phyloP scores from a whole-genome alignment of 2,329 filamentous ascomycete species.

The Tolypocladium album region DNA sequence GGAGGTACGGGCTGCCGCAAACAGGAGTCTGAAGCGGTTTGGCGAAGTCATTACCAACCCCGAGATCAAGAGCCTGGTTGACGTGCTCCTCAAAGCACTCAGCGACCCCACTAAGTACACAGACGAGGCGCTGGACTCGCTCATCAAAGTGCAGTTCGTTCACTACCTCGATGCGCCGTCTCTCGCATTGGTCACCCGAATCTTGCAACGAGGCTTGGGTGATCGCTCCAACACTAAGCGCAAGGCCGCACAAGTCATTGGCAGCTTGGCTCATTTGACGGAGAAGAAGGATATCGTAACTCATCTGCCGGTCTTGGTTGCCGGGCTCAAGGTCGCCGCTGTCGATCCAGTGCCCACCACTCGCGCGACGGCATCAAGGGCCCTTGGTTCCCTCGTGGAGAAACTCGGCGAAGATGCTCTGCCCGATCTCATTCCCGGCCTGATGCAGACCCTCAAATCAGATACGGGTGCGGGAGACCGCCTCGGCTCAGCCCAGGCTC shows the following conservation, averaged over 20 bases:
- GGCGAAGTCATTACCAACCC: slow-evolving; percentile 98
- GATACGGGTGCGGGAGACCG: slow-evolving; percentile 94
- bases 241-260: slow-evolving; percentile 95
- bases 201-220: slow-evolving; percentile 81
- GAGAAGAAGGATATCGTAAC: slow-evolving; percentile 88
- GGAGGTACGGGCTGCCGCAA: slow-evolving; percentile 84
- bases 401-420: slow-evolving; percentile 95
- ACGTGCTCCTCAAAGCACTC: slow-evolving; percentile 85
- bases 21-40: slow-evolving; percentile 93
- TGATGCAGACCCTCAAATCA: slow-evolving; percentile 96
- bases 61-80: slow-evolving; percentile 87
- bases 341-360: slow-evolving; percentile 96
- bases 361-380: slow-evolving; percentile 89
- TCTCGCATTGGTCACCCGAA: slow-evolving; percentile 85
- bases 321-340: slow-evolving; percentile 77
- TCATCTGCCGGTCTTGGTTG: slow-evolving; percentile 85
- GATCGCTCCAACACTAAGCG: slow-evolving; percentile 92
- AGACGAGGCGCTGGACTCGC: slow-evolving; percentile 80
- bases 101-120: slow-evolving; percentile 97
- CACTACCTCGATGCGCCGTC: slow-evolving; percentile 98
- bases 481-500: slow-evolving; percentile 89
- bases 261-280: slow-evolving; percentile 91
- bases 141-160: slow-evolving; percentile 97
- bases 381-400: slow-evolving; percentile 91
- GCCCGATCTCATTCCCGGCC: slow-evolving; percentile 90